A percentile compares a stretch with the other conserved stretches of the same genome.
phyloP scores from a whole-genome alignment of 768 basidiomycete species.

The Russula griseocarnosa region DNA sequence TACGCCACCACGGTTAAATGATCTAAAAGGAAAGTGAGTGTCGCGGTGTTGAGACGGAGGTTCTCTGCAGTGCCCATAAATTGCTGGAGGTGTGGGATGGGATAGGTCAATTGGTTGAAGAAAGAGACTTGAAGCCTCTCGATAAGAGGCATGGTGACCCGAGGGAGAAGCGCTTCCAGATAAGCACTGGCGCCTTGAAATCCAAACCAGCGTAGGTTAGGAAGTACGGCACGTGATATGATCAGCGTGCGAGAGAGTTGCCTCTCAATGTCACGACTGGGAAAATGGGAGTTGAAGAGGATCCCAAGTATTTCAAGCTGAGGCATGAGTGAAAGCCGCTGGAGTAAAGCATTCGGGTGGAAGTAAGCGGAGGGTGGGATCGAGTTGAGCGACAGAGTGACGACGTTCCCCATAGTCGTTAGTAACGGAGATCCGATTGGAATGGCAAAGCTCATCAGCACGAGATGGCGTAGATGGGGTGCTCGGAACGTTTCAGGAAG shows the following conservation, averaged over 20 bases:
- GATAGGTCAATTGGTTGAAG: background rate
- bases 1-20: background rate
- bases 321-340: background rate
- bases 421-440: background rate
- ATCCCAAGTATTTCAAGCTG: background rate
- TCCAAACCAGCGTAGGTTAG: background rate
- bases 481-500: background rate
- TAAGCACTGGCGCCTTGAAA: background rate
- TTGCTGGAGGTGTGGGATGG: background rate
- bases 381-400: background rate
- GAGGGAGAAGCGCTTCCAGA: background rate
- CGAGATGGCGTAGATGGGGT: background rate
- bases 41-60: background rate
- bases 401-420: background rate
- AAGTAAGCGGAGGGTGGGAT: background rate
- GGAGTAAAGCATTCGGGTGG: background rate
- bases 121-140: background rate
- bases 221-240: background rate
- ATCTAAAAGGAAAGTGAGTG: background rate
- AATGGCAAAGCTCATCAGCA: background rate
- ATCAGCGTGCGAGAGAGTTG: background rate
- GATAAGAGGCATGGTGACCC: background rate
- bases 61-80: background rate
- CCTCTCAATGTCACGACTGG: background rate
- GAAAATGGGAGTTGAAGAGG: background rate